These are phyloP conservation scores for Cladorrhinum samala DNA, from an alignment of 495 filamentous ascomycete species.

Conservation along the genomic window DNA sequence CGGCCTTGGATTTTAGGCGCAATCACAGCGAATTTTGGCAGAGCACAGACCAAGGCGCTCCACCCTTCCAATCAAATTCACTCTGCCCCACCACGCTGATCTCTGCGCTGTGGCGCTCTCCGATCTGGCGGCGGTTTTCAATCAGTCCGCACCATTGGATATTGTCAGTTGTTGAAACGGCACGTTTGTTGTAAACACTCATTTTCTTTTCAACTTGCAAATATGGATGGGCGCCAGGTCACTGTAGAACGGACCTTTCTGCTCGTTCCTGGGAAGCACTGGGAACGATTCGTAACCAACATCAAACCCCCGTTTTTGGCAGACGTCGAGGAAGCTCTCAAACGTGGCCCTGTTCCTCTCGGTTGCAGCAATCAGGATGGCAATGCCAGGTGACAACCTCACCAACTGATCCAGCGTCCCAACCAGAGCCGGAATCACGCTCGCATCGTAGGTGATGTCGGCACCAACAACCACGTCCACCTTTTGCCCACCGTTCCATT, in stretches of 20 bases:
- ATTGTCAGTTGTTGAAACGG: too few species aligned
- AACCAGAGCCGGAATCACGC: conserved; percentile 38
- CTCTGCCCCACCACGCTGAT: not conserved
- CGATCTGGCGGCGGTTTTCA: too few species aligned
- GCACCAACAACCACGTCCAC: conserved; percentile 46
- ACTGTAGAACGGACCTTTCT: conserved; percentile 46
- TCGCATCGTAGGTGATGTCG: conserved; percentile 47
- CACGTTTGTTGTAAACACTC: not conserved
- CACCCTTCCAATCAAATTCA: not conserved
- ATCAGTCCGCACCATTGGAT: not conserved
- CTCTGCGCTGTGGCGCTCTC: too few species aligned
- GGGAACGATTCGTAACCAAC: conserved; percentile 32
- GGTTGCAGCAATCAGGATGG: conserved; percentile 43
- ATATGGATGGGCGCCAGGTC: conserved; percentile 38
- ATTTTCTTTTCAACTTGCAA: conserved; percentile 25
- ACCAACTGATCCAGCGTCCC: conserved; percentile 40
- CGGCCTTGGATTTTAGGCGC: conserved; percentile 15
- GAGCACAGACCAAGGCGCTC: not conserved
- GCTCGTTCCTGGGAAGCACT: conserved; percentile 27
- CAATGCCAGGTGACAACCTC: conserved; percentile 26
- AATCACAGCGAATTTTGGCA: not conserved
- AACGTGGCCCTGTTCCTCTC: conserved; percentile 44
- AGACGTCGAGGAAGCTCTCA: conserved; percentile 34
- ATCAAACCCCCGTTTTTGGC: conserved; percentile 25
- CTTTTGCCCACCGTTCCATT: conserved; percentile 37